These are phyloP conservation scores for Echinosophora koreensis DNA, from an alignment of 306 rosid species.

Conservation along the genomic window DNA sequence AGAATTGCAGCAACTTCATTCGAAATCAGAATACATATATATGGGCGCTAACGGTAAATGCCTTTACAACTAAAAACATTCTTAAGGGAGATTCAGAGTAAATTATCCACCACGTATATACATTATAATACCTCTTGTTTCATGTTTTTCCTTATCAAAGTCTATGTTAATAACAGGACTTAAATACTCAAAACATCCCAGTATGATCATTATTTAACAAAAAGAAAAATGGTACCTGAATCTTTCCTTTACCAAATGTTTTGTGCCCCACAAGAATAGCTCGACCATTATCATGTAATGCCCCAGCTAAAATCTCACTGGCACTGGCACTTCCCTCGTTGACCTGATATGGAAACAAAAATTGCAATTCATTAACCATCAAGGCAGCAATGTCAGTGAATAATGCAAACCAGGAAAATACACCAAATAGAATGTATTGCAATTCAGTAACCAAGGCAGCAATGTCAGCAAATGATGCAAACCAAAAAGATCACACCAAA, in stretches of 20 bases:
- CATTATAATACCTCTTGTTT: conserved; percentile 20
- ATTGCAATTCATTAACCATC: neutral
- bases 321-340: conserved; percentile 99
- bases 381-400: neutral
- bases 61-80: neutral
- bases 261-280: conserved; percentile 89
- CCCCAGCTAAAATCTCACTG: conserved; percentile 97
- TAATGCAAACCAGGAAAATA: no score
- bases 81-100: neutral
- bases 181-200: neutral
- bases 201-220: conserved; percentile 27
- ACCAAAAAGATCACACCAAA: no score
- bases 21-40: neutral
- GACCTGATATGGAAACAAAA: conserved; percentile 60
- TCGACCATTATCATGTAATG: conserved; percentile 91
- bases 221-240: conserved; percentile 65
- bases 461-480: no score
- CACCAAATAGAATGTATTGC: no score
- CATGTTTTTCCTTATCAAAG: neutral
- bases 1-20: neutral
- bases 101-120: neutral
- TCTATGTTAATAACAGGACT: neutral
- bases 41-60: neutral
- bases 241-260: conserved; percentile 98
- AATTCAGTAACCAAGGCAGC: no score